These are phyloP conservation scores for Magnusiomyces magnusii DNA, from an alignment of 1,139 yeast genomes.

Conservation along the genomic window DNA sequence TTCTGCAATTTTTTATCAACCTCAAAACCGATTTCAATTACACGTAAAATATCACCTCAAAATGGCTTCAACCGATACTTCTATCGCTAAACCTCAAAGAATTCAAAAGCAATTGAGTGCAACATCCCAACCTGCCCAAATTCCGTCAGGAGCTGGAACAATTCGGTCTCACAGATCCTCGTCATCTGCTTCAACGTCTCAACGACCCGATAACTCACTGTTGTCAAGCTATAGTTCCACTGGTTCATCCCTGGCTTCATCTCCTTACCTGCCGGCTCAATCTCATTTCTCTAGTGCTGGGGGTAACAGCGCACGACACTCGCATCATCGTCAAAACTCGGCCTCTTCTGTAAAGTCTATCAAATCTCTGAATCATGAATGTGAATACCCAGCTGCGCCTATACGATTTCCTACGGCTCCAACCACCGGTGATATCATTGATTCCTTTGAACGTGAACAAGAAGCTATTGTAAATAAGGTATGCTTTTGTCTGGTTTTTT, in stretches of 20 bases:
- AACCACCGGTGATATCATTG: slow-evolving; percentile 13
- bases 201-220: not conserved
- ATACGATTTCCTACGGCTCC: slow-evolving; percentile 15
- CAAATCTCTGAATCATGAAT: not conserved
- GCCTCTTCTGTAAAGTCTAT: not conserved
- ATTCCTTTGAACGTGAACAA: slow-evolving; percentile 26
- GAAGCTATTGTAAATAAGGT: slow-evolving; percentile 34
- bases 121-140: not conserved
- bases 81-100: not conserved
- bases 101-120: not conserved
- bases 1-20: not conserved
- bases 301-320: not conserved
- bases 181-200: slow-evolving; percentile 1
- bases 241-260: not conserved
- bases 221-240: not conserved
- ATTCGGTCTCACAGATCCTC: slow-evolving; percentile 2
- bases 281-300: not conserved
- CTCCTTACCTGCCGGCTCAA: not conserved
- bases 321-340: not conserved
- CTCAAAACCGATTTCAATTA: not conserved
- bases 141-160: not conserved
- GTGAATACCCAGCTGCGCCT: slow-evolving; percentile 1
- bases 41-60: not conserved
- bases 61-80: not conserved
- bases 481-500: not conserved